Base-by-base conservation (phyloP, 805 yeast species). In the Candida morakotiae region DNA sequence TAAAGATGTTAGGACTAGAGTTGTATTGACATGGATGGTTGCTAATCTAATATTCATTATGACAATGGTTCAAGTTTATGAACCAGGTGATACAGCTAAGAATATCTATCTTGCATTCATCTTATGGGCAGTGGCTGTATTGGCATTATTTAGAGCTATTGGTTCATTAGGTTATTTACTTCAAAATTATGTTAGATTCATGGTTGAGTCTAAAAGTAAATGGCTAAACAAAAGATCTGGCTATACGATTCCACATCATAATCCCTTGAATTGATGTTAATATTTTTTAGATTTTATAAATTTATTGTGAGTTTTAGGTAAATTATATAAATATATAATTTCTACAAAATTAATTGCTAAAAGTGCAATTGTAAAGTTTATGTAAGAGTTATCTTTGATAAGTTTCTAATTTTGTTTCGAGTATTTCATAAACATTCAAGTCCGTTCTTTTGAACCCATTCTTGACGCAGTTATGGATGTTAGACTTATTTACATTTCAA, bases 21-120 rank as follows among this genome's bases (percentile, higher is more conserved):
- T 93, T 36, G 98, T 93, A n/a, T 74, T 93, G 52, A 64, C 79
- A n/a, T 93, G 98, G 98, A 75, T 93, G 72, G 70, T 89, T 33
- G 69, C 84, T 19, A 93, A 93, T 57, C 64, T 87, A 52, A 64
- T 89, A 17, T 69, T 93, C 48, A 81, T 87, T 31, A 83, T 91
- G 89, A 78, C 93, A 6, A 82, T 93, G 60, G 76, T 89, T 11
- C 95, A 91, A 60, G 82, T 88, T 14, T 89, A 81, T 52, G 66
- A 72, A 6, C 75, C 89, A 2, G 81, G 79, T 36, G 75, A 83
- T 28, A 69, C 77, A 15, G 52, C 47, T 9, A 46, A 46, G 16
- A 89, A 93, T 66, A 75, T 75, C 38, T 93, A 93, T 56, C 66
- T 91, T 51, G 81, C 82, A 19, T 80, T 87, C 53, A 86, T 93